Evolutionary conservation across 2,329 filamentous ascomycete species (phyloP), one percentile per base, ranked within the genome.

Genomic region (Mycosphaerella sp.): DNA sequence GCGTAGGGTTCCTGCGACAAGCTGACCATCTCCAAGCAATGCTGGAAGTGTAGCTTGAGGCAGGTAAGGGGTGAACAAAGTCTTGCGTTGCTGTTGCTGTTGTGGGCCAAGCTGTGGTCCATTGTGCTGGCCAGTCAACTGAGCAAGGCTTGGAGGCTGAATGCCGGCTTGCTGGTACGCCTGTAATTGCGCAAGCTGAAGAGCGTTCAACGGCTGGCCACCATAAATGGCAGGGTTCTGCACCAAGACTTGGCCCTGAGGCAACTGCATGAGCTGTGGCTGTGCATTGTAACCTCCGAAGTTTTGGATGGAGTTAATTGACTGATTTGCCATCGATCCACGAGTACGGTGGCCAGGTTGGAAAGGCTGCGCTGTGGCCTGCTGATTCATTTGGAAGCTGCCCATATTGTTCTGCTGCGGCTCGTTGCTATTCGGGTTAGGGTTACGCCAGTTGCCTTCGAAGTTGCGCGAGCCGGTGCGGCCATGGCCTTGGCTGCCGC

Each of bases 361-460:
- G 78, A 97, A 97, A 51, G 82, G 81, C 69, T 83, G 81, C 61
- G 76, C 80, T 70, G 81, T 85, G 65, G 78, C 78, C 51, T 86
- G 85, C 69, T 89, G 87, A 61, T 83, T 82, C 72, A 89, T 85
- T 66, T 79, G 79, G 67, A 85, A 84, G 65, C 80, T 81, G 54
- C 80, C 80, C 75, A 83, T 77, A 67, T 74, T 76, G 59, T 70
- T 70, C 54, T 68, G 58, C 60, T 75, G 73, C 57, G 68, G 70
- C 48, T 76, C 73, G 55, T 71, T 70, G 38, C 77, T 75, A 51
- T 69, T 66, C 51, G 76, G 73, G 56, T 72, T 74, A 63, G 87
- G 91, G 67, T 90, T 95, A 66, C 93, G 87, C 93, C 93, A 98
- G 74, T 98, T 98, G 66, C 91, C 85, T 63, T 98, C 93, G 67